These are phyloP conservation scores for Cytospora piceae DNA, from an alignment of 2,329 filamentous ascomycete species.

Conservation along the genomic window DNA sequence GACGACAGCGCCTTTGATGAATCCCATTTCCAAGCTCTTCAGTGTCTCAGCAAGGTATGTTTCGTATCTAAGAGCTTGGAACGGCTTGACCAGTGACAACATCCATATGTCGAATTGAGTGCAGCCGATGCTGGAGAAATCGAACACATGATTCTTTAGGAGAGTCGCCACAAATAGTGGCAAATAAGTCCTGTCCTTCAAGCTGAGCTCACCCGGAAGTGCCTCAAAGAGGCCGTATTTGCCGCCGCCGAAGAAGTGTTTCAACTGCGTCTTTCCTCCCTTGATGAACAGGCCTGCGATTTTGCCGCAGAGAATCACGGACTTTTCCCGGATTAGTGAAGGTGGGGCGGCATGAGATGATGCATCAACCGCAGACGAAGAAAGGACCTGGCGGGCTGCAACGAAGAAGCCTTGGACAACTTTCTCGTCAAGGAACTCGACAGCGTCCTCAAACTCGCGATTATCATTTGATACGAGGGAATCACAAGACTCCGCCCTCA, in stretches of 20 bases:
- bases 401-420: slow-evolving; percentile 23
- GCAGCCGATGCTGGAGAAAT: slow-evolving; percentile 52
- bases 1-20: slow-evolving; percentile 46
- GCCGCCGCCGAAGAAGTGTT: slow-evolving; percentile 50
- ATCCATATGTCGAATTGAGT: slow-evolving; percentile 57
- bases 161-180: slow-evolving; percentile 57
- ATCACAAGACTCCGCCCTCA: slow-evolving; percentile 41
- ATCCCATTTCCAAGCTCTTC: slow-evolving; percentile 46
- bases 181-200: slow-evolving; percentile 49
- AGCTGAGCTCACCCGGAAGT: slow-evolving; percentile 43
- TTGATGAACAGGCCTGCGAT: slow-evolving; percentile 51
- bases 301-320: slow-evolving; percentile 50
- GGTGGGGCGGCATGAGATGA: background rate
- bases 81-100: slow-evolving; percentile 55
- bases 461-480: slow-evolving; percentile 35
- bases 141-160: slow-evolving; percentile 50
- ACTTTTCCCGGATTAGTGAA: slow-evolving; percentile 40
- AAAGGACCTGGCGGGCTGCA: slow-evolving; percentile 19
- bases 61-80: slow-evolving; percentile 50
- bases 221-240: slow-evolving; percentile 56
- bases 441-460: slow-evolving; percentile 52
- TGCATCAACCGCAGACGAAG: background rate
- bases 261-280: slow-evolving; percentile 46
- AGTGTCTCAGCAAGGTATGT: slow-evolving; percentile 53
- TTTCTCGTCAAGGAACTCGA: slow-evolving; percentile 34